Evolutionary conservation across 192 early-diverging fungal genomes (phyloP).

Genomic region (Umbelopsis sp.): DNA sequence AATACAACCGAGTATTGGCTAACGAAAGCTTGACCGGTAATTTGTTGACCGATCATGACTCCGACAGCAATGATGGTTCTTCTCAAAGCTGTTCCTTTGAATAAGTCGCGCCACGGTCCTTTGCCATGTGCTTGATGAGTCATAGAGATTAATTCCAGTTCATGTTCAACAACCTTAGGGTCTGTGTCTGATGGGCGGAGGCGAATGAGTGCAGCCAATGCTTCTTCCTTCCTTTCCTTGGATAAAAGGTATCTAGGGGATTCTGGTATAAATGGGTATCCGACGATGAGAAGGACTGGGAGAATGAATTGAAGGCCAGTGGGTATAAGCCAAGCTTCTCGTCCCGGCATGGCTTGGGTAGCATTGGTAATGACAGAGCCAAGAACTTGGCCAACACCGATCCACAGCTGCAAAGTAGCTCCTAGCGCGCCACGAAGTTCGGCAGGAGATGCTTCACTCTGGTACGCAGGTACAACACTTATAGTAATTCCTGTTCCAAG

Average conservation of each 20-base stretch:
- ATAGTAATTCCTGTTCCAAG: slow-evolving; percentile 11
- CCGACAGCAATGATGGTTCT: slow-evolving; percentile 17
- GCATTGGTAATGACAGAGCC: slow-evolving; percentile 15
- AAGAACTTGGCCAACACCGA: slow-evolving; percentile 10
- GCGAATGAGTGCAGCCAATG: not conserved
- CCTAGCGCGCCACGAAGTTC: slow-evolving; percentile 12
- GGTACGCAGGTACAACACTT: slow-evolving; percentile 14
- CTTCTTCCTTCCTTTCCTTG: slow-evolving; percentile 22
- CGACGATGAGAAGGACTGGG: slow-evolving; percentile 7
- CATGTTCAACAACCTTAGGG: slow-evolving; percentile 9
- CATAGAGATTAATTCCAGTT: not conserved
- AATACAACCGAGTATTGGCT: slow-evolving; percentile 19
- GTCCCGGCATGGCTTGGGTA: slow-evolving; percentile 9
- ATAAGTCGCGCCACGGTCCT: slow-evolving; percentile 15
- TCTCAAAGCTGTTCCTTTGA: not conserved
- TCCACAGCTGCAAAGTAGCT: slow-evolving; percentile 17
- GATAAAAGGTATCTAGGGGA: slow-evolving; percentile 27
- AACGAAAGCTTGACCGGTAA: slow-evolving; percentile 21
- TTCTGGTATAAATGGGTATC: slow-evolving; percentile 27
- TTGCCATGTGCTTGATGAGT: not conserved
- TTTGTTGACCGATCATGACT: slow-evolving; percentile 15
- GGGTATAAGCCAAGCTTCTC: slow-evolving; percentile 18
- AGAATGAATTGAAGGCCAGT: slow-evolving; percentile 23
- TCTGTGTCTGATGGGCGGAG: not conserved
- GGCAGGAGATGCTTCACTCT: slow-evolving; percentile 15